Percentiles rank a stretch among this genome's conserved stretches.
These are phyloP conservation scores for Ceratonia siliqua DNA, from an alignment of 306 rosid species.

Conservation along the genomic window DNA sequence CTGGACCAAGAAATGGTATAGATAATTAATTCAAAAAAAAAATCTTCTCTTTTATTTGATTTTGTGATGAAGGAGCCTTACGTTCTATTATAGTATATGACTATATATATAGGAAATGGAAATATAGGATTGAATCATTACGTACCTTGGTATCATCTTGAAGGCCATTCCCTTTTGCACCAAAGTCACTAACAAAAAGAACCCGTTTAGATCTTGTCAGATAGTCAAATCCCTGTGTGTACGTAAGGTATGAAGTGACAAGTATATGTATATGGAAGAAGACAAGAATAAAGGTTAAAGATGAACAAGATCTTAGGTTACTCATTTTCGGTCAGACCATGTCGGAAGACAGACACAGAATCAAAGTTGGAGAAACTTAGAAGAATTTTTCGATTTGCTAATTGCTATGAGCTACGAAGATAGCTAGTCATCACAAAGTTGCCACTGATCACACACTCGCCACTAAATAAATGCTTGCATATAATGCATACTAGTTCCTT, in stretches of 20 bases:
- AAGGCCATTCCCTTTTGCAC: conserved; percentile 78
- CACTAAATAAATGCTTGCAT: background rate
- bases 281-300: conserved; percentile 28
- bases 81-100: too few species aligned
- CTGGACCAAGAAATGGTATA: conserved; percentile 40
- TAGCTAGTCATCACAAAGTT: too few species aligned
- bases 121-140: background rate
- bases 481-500: background rate
- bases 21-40: too few species aligned
- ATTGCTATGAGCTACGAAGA: background rate
- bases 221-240: conserved; percentile 46
- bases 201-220: conserved; percentile 51
- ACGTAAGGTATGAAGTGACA: conserved; percentile 28
- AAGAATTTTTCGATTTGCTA: background rate
- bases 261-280: conserved; percentile 34
- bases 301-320: conserved; percentile 31
- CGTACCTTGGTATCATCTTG: conserved; percentile 69
- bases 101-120: too few species aligned
- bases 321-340: conserved; percentile 39
- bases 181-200: conserved; percentile 58
- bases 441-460: background rate
- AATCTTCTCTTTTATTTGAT: too few species aligned
- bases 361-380: background rate
- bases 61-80: too few species aligned
- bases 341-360: background rate